Conservation (phyloP, 1,284 basidiomycete genomes). For the Trametes pubescens region DNA sequence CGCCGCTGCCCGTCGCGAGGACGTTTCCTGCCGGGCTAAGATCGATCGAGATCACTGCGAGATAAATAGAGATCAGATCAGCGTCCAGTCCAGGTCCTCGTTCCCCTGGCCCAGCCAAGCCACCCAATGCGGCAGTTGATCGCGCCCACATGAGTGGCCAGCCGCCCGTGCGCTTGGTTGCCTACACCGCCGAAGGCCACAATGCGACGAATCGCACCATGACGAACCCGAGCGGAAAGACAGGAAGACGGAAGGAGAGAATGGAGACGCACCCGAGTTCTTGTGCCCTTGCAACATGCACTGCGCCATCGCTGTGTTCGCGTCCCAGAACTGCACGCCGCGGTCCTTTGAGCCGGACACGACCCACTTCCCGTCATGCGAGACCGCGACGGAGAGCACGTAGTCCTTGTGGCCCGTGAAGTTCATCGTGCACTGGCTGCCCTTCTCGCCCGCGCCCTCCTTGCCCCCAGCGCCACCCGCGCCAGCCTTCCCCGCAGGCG, state of each 20-base stretch:
- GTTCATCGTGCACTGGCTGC: constrained; percentile 64
- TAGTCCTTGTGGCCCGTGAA: constrained; percentile 79
- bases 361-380: constrained; percentile 78
- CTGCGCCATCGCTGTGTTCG: constrained; percentile 71
- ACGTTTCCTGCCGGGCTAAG: constrained; percentile 77
- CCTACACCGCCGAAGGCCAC: neutral
- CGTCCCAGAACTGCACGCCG: constrained; percentile 82
- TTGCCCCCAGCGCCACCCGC: constrained; percentile 18
- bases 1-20: constrained; percentile 84
- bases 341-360: constrained; percentile 83
- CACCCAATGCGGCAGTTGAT: neutral
- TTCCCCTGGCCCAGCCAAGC: constrained; percentile 1
- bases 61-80: constrained; percentile 16
- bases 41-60: constrained; percentile 82
- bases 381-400: constrained; percentile 70
- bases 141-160: neutral
- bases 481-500: constrained; percentile 32
- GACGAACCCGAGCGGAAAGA: neutral
- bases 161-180: neutral
- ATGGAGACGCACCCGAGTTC: constrained; percentile 69
- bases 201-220: neutral
- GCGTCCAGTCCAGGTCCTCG: constrained; percentile 1
- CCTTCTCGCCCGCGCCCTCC: constrained; percentile 44
- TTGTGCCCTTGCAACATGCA: constrained; percentile 88
- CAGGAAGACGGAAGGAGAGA: neutral